Evolutionary conservation across 495 filamentous ascomycete genomes (phyloP), one percentile per base, ranked within the genome.

Genomic region (Penicillium desertorum): DNA sequence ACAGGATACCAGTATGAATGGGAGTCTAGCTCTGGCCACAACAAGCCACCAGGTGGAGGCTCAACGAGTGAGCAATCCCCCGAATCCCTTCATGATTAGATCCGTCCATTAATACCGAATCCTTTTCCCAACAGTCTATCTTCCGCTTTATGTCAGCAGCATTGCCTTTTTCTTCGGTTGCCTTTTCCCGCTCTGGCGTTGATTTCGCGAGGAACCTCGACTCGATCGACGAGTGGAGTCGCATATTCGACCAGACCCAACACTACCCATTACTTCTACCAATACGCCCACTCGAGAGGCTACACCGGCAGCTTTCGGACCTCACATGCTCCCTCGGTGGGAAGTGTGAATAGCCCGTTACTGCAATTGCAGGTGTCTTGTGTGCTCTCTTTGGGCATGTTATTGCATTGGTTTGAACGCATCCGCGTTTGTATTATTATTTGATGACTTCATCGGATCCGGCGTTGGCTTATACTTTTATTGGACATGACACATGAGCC

Each of bases 21-120:
- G 89, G 81, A 86, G 48, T 87, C 86, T 39, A 77, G 82, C 47
- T 81, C 83, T 46, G 86, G 89, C 57, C 90, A 88, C 42, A 59
- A 75, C 51, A 62, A 78, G 61, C 74, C 78, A 51, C 77, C 77
- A 37, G 67, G 66, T 54, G 68, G 74, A 67, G 75, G 71, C 63
- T 74, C 76, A 67, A 62, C 78, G 70, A 79, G 78, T 81, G 73
- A 80, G 79, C 71, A 68, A 66, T 62, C 69, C 72, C 63, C 57
- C 50, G 47, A 45, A 58, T 45, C 59, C 60, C 50, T 52, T 47
- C 47, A 36, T 62, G 32, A 20, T 32, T 47, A 32, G 37, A 61
- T 56, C 32, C 46, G 56, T 52, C 23, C 58, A 51, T 47, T 54
- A 61, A 58, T 51, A 60, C 39, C 51, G 53, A 12, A 16, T 41